phyloP scores from a whole-genome alignment of 257 asterid genomes.

The Gentiana dahurica region DNA sequence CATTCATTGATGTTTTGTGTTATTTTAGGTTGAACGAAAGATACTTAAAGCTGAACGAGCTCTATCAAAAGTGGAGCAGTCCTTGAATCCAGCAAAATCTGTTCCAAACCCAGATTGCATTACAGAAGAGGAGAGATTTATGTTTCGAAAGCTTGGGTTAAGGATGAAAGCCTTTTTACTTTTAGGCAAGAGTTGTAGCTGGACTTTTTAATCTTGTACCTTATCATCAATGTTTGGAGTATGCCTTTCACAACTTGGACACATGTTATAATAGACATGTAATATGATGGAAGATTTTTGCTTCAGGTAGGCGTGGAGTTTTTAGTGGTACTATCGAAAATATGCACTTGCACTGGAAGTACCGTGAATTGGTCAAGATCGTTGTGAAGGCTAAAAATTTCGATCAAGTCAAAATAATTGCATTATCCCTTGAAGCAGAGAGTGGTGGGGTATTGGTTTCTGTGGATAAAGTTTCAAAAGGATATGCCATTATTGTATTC shows the following conservation, averaged over 20 bases:
- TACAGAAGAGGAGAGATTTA: conserved; percentile 89
- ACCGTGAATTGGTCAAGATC: conserved; percentile 81
- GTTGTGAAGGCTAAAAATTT: conserved; percentile 64
- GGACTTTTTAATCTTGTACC: conserved; percentile 10
- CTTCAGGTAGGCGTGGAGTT: conserved; percentile 95
- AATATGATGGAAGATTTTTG: conserved; percentile 10
- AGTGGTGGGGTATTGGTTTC: conserved; percentile 93
- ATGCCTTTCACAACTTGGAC: background rate
- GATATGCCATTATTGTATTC: conserved; percentile 78
- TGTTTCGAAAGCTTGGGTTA: conserved; percentile 95
- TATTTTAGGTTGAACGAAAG: conserved; percentile 65
- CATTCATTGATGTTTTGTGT: conserved; percentile 5
- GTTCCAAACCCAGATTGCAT: conserved; percentile 57
- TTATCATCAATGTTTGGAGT: background rate
- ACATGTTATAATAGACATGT: background rate
- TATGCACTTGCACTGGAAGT: conserved; percentile 99
- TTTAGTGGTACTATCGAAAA: conserved; percentile 97
- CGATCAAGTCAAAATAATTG: conserved; percentile 68
- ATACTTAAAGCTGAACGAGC: conserved; percentile 66
- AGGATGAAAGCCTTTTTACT: conserved; percentile 98
- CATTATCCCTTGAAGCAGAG: conserved; percentile 90
- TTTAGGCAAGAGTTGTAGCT: conserved; percentile 42
- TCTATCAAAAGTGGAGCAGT: conserved; percentile 73
- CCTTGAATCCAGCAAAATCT: conserved; percentile 53
- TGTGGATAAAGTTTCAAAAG: conserved; percentile 87